phyloP scores from a whole-genome alignment of 2,329 filamentous ascomycete species.

The Rachicladosporium sp. region DNA sequence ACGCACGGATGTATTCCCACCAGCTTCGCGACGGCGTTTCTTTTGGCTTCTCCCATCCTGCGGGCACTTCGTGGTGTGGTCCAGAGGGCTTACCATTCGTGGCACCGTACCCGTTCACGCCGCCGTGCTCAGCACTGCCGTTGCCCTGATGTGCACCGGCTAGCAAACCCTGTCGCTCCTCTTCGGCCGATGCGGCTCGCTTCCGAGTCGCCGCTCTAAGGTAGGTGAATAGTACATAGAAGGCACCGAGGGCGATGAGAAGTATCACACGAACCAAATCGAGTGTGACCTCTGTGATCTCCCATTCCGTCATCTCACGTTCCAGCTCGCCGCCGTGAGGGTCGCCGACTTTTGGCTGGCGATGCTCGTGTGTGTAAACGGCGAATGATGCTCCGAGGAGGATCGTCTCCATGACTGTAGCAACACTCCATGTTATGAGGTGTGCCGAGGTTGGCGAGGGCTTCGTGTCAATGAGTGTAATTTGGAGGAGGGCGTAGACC shows the following conservation, averaged over 20 bases:
- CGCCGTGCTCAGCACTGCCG: slow-evolving; percentile 28
- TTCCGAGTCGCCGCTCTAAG: slow-evolving; percentile 18
- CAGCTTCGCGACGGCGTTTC: slow-evolving; percentile 79
- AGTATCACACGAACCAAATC: slow-evolving; percentile 57
- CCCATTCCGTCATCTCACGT: slow-evolving; percentile 43
- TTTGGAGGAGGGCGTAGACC: slow-evolving; percentile 72
- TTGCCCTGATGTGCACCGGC: slow-evolving; percentile 34
- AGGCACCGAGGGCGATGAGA: slow-evolving; percentile 44
- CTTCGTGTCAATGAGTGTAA: slow-evolving; percentile 74
- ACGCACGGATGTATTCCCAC: slow-evolving; percentile 92
- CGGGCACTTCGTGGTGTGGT: slow-evolving; percentile 42
- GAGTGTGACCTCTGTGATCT: slow-evolving; percentile 52
- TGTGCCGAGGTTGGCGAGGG: slow-evolving; percentile 72
- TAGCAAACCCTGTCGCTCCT: slow-evolving; percentile 43
- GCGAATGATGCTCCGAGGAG: slow-evolving; percentile 58
- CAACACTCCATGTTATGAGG: slow-evolving; percentile 64
- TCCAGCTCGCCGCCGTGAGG: slow-evolving; percentile 22
- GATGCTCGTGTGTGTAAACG: slow-evolving; percentile 56
- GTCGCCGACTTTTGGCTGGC: slow-evolving; percentile 45
- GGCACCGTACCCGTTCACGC: slow-evolving; percentile 37
- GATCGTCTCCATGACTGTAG: slow-evolving; percentile 58
- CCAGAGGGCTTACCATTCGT: slow-evolving; percentile 35
- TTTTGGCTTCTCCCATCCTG: slow-evolving; percentile 79
- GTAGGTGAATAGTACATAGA: slow-evolving; percentile 47
- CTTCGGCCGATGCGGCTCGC: slow-evolving; percentile 19